Percentiles rank a stretch among this genome's conserved stretches.
phyloP scores from a whole-genome alignment of 495 filamentous ascomycete species.

The Saxophila tyrrhenica region DNA sequence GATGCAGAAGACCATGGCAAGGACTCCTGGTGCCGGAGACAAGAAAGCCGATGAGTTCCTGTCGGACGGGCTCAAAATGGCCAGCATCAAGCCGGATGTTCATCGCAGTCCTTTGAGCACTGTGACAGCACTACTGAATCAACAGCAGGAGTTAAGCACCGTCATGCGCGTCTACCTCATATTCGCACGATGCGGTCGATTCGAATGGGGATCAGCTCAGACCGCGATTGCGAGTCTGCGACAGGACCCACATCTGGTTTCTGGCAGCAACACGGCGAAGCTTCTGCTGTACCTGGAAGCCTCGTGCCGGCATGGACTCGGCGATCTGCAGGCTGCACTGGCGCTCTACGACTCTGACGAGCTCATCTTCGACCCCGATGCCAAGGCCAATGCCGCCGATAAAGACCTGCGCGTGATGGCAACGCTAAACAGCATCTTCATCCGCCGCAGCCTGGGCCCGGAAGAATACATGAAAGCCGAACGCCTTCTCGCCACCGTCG shows the following conservation, averaged over 20 bases:
- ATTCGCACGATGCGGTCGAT: constrained; percentile 49
- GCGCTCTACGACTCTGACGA: constrained; percentile 49
- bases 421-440: constrained; percentile 68
- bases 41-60: constrained; percentile 57
- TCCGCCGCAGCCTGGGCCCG: constrained; percentile 55
- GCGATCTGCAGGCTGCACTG: constrained; percentile 55
- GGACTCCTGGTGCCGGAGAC: constrained; percentile 23
- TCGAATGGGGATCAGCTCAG: constrained; percentile 48
- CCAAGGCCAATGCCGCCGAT: constrained; percentile 38
- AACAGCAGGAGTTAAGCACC: constrained; percentile 43
- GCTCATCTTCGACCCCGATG: constrained; percentile 41
- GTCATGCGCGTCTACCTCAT: constrained; percentile 49
- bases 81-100: neutral
- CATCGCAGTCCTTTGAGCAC: constrained; percentile 33
- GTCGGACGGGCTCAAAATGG: constrained; percentile 46
- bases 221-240: constrained; percentile 22
- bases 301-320: constrained; percentile 67
- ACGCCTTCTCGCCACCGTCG: constrained; percentile 50
- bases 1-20: constrained; percentile 47
- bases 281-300: constrained; percentile 56
- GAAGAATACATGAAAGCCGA: constrained; percentile 36
- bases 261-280: constrained; percentile 30
- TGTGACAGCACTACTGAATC: constrained; percentile 33
- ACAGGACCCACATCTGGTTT: neutral
- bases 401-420: constrained; percentile 67